Base-by-base conservation (phyloP, 306 rosid genomes). In the Trifolium dubium region DNA sequence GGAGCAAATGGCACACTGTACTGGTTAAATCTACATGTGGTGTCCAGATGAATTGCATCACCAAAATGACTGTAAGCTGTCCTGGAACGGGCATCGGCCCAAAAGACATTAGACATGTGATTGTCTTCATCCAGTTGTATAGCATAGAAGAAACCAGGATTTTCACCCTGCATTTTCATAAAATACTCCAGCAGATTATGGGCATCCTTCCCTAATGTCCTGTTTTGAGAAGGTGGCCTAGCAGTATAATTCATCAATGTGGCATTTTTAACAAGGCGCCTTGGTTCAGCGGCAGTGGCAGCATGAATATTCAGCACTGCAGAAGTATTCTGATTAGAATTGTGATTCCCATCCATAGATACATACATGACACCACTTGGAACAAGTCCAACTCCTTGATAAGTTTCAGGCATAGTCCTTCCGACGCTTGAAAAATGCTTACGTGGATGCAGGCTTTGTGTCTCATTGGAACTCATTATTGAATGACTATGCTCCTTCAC, bases 101-200 rank as follows among this genome's bases (percentile, higher is more conserved):
- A 92, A 60, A 92, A 92, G 68, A 80, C 92, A 50, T 92, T 92
- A 70, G 87, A 88, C 95, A 92, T 92, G 19, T 46, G 90, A 76
- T 89, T 90, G 41, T 92, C 95, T 72, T 92, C 98, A 80, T 92
- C 95, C 74, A 92, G 95, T 77, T 92, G 98, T 66, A 90, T 88
- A n/a, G 98, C 97, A 81, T 92, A 92, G 79, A 92, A 87, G 86
- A 92, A 92, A 69, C 97, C 97, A 80, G 98, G 97, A 67, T 92
- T 90, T 86, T 85, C 96, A 28, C 91, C 96, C 83, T 92, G 98
- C 98, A 92, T 92, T 86, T 90, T 92, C 88, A 87, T 92, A 74
- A 92, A 89, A 87, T 92, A 92, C 85, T 92, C 97, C 62, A 92
- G 87, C 79, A 92, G 80, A 81, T 87, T 87, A 78, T 90, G 98